Percentiles rank a stretch among this genome's conserved stretches.
Conservation (phyloP, 306 rosid genomes). For the Corylus heterophylla region DNA sequence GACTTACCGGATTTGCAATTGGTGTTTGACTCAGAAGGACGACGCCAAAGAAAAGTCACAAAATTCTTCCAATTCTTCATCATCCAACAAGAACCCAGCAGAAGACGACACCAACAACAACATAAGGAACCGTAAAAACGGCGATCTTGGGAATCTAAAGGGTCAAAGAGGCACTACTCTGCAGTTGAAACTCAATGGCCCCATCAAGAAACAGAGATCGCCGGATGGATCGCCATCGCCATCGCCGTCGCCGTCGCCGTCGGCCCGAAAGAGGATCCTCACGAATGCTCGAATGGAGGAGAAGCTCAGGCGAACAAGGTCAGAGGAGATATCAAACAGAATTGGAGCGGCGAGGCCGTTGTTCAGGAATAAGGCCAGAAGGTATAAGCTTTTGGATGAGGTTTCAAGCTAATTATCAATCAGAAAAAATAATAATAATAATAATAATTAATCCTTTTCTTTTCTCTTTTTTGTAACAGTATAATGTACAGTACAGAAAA, state of each 20-base stretch:
- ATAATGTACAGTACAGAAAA: neutral
- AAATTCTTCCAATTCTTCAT: conserved; percentile 75
- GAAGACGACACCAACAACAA: conserved; percentile 26
- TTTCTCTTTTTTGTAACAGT: neutral
- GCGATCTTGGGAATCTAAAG: conserved; percentile 11
- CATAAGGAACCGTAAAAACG: conserved; percentile 23
- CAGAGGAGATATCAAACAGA: conserved; percentile 49
- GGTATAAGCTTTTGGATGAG: conserved; percentile 95
- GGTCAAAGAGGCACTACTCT: conserved; percentile 25
- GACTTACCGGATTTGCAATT: conserved; percentile 63
- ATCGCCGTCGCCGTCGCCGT: conserved; percentile 39
- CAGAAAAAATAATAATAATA: too few species aligned
- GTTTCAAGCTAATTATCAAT: conserved; percentile 62
- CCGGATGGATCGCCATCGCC: conserved; percentile 34
- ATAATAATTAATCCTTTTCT: neutral
- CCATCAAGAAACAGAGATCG: conserved; percentile 63
- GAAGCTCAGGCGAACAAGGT: conserved; percentile 59
- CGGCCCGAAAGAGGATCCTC: conserved; percentile 56
- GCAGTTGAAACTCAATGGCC: conserved; percentile 43
- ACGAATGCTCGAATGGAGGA: conserved; percentile 49
- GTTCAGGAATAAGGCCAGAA: conserved; percentile 83
- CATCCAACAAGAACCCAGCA: conserved; percentile 40
- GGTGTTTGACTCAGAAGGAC: conserved; percentile 76
- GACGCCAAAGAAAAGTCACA: conserved; percentile 59
- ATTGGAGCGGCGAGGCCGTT: conserved; percentile 52